Evolutionary conservation across 305 asterid species (phyloP).

Genomic region (Ajuga reptans): DNA sequence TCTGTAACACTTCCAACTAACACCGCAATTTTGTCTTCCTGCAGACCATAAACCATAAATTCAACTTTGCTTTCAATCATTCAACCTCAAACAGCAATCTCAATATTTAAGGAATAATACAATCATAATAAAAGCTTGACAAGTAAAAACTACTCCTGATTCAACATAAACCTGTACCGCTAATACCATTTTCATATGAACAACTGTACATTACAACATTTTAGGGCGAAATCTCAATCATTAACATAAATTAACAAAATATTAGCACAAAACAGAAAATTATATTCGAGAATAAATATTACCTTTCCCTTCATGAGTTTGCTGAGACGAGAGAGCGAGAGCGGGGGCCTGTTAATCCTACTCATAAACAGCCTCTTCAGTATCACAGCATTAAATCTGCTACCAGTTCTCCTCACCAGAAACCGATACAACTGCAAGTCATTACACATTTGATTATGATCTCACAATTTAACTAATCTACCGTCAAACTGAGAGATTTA

Average conservation of each 20-base stretch:
- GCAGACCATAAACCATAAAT: not conserved
- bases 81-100: not conserved
- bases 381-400: conserved; percentile 74
- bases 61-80: not conserved
- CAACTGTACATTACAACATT: not conserved
- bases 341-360: conserved; percentile 73
- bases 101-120: not conserved
- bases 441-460: conserved; percentile 5
- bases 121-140: not conserved
- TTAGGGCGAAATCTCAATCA: not conserved
- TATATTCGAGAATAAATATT: not conserved
- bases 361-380: conserved; percentile 88
- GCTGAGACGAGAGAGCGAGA: conserved; percentile 70
- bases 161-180: not conserved
- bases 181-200: not conserved
- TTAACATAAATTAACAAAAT: not conserved
- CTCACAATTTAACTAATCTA: not conserved
- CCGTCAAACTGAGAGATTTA: not conserved
- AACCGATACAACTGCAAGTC: conserved; percentile 60
- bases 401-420: conserved; percentile 77
- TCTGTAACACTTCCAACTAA: conserved; percentile 78
- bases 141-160: not conserved
- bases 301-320: conserved; percentile 70
- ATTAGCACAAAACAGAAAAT: not conserved
- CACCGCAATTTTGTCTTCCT: conserved; percentile 84